A percentile compares a stretch with the other conserved stretches of the same genome.
Conservation (phyloP, 257 asterid species). For the Solanum pimpinellifolium region DNA sequence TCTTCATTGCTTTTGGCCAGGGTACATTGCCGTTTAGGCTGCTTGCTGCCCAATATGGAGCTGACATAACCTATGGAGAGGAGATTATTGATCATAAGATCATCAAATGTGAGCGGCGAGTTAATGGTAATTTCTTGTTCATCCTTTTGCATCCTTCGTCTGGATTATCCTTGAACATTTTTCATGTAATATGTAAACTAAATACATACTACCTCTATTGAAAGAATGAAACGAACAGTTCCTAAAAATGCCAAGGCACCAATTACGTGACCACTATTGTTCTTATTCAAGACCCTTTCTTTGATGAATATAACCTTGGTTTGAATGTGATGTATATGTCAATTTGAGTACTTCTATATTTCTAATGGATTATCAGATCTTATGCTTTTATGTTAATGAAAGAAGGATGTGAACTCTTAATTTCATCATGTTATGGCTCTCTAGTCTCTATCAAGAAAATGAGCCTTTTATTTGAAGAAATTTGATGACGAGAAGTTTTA, state of each 20-base stretch:
- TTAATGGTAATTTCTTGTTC: constrained; percentile 37
- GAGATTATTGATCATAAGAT: constrained; percentile 92
- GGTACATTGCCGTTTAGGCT: constrained; percentile 83
- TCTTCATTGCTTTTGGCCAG: constrained; percentile 17
- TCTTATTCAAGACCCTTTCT: background rate
- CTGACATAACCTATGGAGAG: constrained; percentile 80
- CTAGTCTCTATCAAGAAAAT: background rate
- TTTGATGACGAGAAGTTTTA: background rate
- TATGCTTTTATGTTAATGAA: background rate
- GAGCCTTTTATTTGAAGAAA: background rate
- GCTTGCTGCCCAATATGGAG: constrained; percentile 86
- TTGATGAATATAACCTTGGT: background rate
- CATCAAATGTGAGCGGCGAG: constrained; percentile 70
- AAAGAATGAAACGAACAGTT: background rate
- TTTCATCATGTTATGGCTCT: background rate
- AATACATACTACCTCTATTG: background rate
- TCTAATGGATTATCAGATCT: background rate
- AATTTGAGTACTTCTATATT: background rate
- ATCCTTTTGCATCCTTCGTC: background rate
- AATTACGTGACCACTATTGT: background rate
- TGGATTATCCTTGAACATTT: background rate
- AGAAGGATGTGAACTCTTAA: background rate
- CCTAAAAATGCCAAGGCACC: background rate
- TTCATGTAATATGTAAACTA: background rate
- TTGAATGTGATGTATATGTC: background rate